A percentile compares a stretch with the other conserved stretches of the same genome.
phyloP scores from a whole-genome alignment of 345 rosid genomes.

The Mangifera indica region DNA sequence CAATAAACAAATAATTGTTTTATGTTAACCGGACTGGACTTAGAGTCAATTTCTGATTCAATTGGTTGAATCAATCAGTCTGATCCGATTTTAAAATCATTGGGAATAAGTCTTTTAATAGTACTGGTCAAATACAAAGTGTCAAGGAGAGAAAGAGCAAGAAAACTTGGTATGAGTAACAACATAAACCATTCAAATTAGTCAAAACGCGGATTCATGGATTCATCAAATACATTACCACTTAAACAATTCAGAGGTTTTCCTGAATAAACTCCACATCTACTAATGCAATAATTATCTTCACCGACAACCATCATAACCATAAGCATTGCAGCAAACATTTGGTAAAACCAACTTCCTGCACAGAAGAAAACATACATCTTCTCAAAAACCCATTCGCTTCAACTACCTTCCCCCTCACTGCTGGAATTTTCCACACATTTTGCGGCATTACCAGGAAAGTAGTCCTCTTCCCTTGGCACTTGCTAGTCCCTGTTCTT shows the following conservation, averaged over 20 bases:
- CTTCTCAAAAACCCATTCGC: neutral
- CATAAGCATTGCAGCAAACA: slow-evolving; percentile 15
- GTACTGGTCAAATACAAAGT: too few relatives aligned
- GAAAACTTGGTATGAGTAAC: neutral
- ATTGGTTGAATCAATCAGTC: too few relatives aligned
- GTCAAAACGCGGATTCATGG: slow-evolving; percentile 1
- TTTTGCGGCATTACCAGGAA: neutral
- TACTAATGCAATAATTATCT: slow-evolving; percentile 13
- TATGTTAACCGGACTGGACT: too few relatives aligned
- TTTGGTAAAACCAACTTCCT: slow-evolving; percentile 7
- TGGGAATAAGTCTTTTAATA: too few relatives aligned
- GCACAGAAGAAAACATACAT: slow-evolving; percentile 18
- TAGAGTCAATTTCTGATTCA: too few relatives aligned
- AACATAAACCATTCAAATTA: neutral
- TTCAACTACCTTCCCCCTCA: slow-evolving; percentile 12
- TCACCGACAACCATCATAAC: slow-evolving; percentile 15
- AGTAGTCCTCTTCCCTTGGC: slow-evolving; percentile 6
- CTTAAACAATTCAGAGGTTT: slow-evolving; percentile 8
- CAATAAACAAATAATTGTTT: too few relatives aligned
- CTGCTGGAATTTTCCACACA: neutral
- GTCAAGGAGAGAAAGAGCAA: too few relatives aligned
- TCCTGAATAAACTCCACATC: slow-evolving; percentile 13
- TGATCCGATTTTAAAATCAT: too few relatives aligned
- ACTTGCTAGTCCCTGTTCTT: slow-evolving; percentile 39
- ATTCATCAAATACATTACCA: neutral